Evolutionary conservation across 176 grass and related monocot genomes (phyloP), one percentile per base, ranked within the genome.

Genomic region (Aegilops tauschii): DNA sequence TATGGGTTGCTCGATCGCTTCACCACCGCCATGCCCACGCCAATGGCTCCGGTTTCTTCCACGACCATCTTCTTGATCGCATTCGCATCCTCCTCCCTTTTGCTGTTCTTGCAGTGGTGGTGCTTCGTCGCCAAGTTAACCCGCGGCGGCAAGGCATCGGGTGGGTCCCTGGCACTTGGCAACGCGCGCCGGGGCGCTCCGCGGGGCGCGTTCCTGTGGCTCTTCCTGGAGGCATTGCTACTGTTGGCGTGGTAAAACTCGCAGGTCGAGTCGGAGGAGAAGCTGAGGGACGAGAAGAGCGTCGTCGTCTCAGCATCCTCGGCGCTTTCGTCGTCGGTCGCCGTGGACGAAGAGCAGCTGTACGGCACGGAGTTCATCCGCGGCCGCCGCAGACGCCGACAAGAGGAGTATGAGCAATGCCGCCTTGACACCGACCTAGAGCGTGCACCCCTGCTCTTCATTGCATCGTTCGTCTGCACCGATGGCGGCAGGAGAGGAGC

Each of bases 1-100:
- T 94, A 98, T 7, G 96, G 96, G 65, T 98, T 89, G 65, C 88
- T 90, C 27, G 96, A 94, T 6, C 82, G 88, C 88, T 96, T 98
- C 75, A 98, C 96, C 58, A 98, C 92, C 4, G 93, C 92, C 32
- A 79, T 73, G 74, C 84, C 88, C 2, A 25, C 45, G 10, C 72
- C 63, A 12, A 11, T 65, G 32, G 25, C 1, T 23, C 18, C 62
- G 23, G 12, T 10, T n/a, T 87, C 81, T 32, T 16, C 78, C 8
- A 36, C 80, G 1, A 3, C 3, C 10, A 30, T 8, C 65, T 25
- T 59, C 39, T 44, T n/a, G 32, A 31, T 18, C 50, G 50, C 50
- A 54, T 54, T 23, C 23, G 42, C 45, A 28, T 32, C 39, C 32
- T 87, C 72, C 14, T 65, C 64, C 28, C 83, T 72, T 56, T 23